Evolutionary conservation across 2,329 filamentous ascomycete genomes (phyloP).

Genomic region (Penicillium sp.): DNA sequence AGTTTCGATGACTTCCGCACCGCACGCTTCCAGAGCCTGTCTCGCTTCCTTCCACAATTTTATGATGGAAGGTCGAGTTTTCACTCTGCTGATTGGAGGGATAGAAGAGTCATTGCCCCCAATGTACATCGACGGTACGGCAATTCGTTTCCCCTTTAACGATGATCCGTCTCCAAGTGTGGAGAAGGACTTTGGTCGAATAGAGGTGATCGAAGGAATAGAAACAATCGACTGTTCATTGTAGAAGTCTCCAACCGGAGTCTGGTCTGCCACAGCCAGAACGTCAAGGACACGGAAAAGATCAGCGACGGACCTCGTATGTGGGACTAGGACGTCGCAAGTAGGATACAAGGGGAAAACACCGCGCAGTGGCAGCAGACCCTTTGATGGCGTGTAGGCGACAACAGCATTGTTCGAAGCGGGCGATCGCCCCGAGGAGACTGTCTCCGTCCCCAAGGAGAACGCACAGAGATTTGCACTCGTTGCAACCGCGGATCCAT

Average conservation of each 20-base stretch:
- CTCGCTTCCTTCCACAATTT: slow-evolving; percentile 39
- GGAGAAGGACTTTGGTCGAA: slow-evolving; percentile 40
- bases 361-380: slow-evolving; percentile 57
- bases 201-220: slow-evolving; percentile 40
- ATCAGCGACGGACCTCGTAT: slow-evolving; percentile 56
- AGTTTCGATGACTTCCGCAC: slow-evolving; percentile 38
- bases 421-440: slow-evolving; percentile 60
- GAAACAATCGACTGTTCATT: slow-evolving; percentile 53
- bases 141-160: slow-evolving; percentile 52
- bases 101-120: slow-evolving; percentile 40
- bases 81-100: slow-evolving; percentile 42
- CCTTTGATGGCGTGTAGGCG: slow-evolving; percentile 61
- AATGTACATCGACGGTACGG: slow-evolving; percentile 57
- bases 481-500: slow-evolving; percentile 58
- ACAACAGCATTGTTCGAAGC: slow-evolving; percentile 62
- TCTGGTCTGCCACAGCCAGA: slow-evolving; percentile 49
- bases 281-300: slow-evolving; percentile 56
- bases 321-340: slow-evolving; percentile 60
- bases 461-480: slow-evolving; percentile 58
- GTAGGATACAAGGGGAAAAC: slow-evolving; percentile 61
- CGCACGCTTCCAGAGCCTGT: slow-evolving; percentile 31
- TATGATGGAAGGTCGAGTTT: slow-evolving; percentile 44
- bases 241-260: slow-evolving; percentile 58
- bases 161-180: slow-evolving; percentile 34
- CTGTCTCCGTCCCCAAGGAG: slow-evolving; percentile 60